Percentiles rank a stretch among this genome's conserved stretches.
These are phyloP conservation scores for Ophiostoma montium DNA, from an alignment of 2,329 filamentous ascomycete species.

Conservation along the genomic window DNA sequence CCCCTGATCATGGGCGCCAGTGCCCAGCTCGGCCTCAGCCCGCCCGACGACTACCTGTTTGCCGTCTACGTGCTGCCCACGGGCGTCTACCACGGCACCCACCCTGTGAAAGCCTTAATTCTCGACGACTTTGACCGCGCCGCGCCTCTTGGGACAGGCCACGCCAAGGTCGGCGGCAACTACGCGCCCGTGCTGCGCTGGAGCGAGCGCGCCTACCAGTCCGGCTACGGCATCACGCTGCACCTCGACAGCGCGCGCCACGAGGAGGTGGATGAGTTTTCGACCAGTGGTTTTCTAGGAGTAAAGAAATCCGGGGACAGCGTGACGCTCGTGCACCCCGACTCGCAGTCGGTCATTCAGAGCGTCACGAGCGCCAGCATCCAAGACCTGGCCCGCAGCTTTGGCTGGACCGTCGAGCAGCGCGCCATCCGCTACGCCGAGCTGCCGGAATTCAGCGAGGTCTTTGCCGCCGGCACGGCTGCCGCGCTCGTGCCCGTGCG, in stretches of 20 bases:
- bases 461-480: constrained; percentile 85
- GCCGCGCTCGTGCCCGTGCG: constrained; percentile 84
- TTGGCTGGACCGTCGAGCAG: constrained; percentile 75
- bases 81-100: constrained; percentile 82
- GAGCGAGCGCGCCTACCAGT: constrained; percentile 64
- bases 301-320: constrained; percentile 35
- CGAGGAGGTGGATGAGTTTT: constrained; percentile 88
- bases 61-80: constrained; percentile 82
- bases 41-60: constrained; percentile 87
- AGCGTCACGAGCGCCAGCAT: constrained; percentile 73
- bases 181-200: constrained; percentile 84
- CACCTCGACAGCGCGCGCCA: constrained; percentile 78
- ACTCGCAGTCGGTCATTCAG: constrained; percentile 76
- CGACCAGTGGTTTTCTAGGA: constrained; percentile 85
- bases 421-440: constrained; percentile 53
- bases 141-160: constrained; percentile 80
- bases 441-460: constrained; percentile 46
- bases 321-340: constrained; percentile 69
- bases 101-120: constrained; percentile 76
- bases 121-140: constrained; percentile 88
- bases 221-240: constrained; percentile 87
- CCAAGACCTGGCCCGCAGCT: constrained; percentile 57
- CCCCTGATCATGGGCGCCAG: constrained; percentile 78
- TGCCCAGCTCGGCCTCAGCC: constrained; percentile 72
- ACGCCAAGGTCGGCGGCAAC: constrained; percentile 91